phyloP scores from a whole-genome alignment of 257 asterid genomes.

The Thymus mandschuricus region DNA sequence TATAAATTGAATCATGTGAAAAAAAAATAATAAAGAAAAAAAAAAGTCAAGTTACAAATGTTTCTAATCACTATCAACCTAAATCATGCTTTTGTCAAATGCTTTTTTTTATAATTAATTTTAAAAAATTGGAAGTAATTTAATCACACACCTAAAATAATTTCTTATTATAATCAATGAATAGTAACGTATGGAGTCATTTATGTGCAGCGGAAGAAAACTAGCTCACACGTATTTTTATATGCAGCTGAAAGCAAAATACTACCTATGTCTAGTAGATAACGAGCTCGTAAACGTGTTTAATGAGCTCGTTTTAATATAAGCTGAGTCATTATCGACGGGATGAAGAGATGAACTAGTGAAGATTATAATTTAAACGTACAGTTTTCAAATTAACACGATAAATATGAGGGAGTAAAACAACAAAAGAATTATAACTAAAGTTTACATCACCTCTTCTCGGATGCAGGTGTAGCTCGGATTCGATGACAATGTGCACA shows the following conservation, averaged over 20 bases:
- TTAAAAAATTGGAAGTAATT: not conserved
- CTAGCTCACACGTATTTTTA: not conserved
- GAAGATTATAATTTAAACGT: no score
- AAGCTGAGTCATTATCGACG: no score
- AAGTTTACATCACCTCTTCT: not conserved
- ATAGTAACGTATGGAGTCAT: not conserved
- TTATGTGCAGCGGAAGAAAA: not conserved
- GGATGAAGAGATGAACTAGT: no score
- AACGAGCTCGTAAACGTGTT: no score
- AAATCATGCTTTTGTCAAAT: conserved; percentile 37
- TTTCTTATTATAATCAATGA: not conserved
- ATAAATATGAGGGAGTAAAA: no score
- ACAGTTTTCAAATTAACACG: not conserved
- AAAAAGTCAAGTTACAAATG: conserved; percentile 35
- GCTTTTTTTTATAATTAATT: not conserved
- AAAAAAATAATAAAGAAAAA: not conserved
- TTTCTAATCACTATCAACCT: conserved; percentile 35
- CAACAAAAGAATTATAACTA: not conserved
- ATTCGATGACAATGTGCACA: not conserved
- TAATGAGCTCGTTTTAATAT: no score
- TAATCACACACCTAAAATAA: not conserved
- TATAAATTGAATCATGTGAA: not conserved
- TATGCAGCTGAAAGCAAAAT: no score
- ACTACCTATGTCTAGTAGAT: no score
- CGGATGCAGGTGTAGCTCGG: not conserved